Evolutionary conservation across 768 basidiomycete genomes (phyloP), one percentile per base, ranked within the genome.

Genomic region (Calocera cornea): DNA sequence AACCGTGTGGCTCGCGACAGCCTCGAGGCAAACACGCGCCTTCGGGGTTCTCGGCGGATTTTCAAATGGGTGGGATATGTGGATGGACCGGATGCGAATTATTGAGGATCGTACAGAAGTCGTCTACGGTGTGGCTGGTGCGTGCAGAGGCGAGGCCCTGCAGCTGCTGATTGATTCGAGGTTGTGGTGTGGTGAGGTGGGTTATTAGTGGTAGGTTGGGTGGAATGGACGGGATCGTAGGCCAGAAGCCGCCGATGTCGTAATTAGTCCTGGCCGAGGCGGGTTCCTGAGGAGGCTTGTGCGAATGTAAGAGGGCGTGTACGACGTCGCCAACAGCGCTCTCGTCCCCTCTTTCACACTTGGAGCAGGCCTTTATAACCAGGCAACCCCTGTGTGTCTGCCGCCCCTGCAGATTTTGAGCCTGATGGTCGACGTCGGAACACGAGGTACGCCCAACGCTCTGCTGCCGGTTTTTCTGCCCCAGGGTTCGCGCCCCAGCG

Each of bases 301-400:
- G 54, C 14, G 54, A 60, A 60, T 60, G 44, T 47, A 29, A 10
- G 5, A 31, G 8, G 24, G 11, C 31, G 54, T 60, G 54, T 19
- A 5, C 54, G 54, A 60, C 54, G 54, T 60, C 54, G 54, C 14
- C 54, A 27, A 60, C 54, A 60, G 54, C 54, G 54, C 54, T 60
- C 54, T 60, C 54, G 24, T 60, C 54, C 14, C 24, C 54, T 33
- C 31, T 22, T 27, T 60, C 54, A 60, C 54, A 31, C 27, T 8
- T 2, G 5, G 54, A 29, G 54, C 27, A 29, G 14, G 54, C 54
- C 54, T 60, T 60, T 60, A 60, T 60, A 60, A 2, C 44, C 11
- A 60, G 31, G 16, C 27, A 33, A 33, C 54, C 54, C 54, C 54
- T 60, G 27, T 60, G 24, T 22, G 54, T 22, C 22, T 12, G 14